Evolutionary conservation across 176 grass and related monocot genomes (phyloP), one percentile per base, ranked within the genome.

Genomic region (Phoenix dactylifera): DNA sequence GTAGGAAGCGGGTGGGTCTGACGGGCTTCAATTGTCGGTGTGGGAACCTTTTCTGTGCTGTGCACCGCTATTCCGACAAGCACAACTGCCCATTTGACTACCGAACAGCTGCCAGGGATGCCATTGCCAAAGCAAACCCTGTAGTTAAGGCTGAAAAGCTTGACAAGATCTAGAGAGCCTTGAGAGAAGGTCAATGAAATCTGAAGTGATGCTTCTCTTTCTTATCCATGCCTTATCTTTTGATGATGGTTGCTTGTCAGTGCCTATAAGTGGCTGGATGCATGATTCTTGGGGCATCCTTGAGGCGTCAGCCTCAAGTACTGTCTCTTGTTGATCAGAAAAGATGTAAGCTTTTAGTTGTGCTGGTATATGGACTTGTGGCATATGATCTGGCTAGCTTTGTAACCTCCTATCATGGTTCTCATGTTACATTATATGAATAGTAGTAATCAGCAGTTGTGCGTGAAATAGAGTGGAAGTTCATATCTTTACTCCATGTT

Each of bases 71-170:
- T 44, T 85, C 87, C 0, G 87, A 97, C 52, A 88, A 91, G 81
- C 93, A 97, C 7, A 75, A 92, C 49, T 97, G 93, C 77, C 69
- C 80, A 49, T 97, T 88, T 3, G 87, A 97, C 55, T 97, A 97
- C 39, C 87, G 87, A 19, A 84, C 81, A 2, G 93, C 84, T 0
- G 93, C 72, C n/a, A 86, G 75, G 78, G 87, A 87, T 72, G 84
- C 83, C 12, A 97, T 97, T 66, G 84, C 93, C 25, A 97, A 97
- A 77, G 93, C 93, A 20, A 97, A 97, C 55, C 93, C 93, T 1
- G 81, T 97, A 4, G 86, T 97, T 52, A 97, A 88, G 70, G 87
- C 87, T 4, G 93, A 97, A 61, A 97, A 97, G 52, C 87, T 97
- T 15, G 87, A 92, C 73, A 97, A 97, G 70, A 97, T 97, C 59